Conservation (phyloP, 139 green algal species). For the Coccomyxa sp. region DNA sequence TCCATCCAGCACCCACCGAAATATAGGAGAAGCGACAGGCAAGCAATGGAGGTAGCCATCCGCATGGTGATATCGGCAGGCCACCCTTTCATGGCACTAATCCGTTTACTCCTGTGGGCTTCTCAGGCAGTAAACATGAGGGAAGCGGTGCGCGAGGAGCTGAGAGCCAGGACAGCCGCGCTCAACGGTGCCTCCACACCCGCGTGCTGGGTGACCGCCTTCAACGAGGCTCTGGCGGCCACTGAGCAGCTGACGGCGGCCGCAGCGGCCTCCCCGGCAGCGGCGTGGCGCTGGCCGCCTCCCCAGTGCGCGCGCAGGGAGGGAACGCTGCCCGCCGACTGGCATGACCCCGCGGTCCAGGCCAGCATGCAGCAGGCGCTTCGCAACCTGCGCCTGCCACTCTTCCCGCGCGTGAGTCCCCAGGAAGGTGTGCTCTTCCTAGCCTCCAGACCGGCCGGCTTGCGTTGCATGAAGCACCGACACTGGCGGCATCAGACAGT, state of each 20-base stretch:
- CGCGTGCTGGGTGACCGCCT: background rate
- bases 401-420: no score
- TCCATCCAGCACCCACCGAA: background rate
- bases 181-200: background rate
- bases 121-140: background rate
- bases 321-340: no score
- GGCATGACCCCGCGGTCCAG: no score
- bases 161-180: background rate
- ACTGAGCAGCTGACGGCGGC: background rate
- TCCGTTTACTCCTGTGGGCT: no score
- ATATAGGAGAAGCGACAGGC: background rate
- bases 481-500: no score
- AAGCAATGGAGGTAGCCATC: background rate
- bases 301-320: slow-evolving; percentile 4
- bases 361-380: no score
- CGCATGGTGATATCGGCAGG: background rate
- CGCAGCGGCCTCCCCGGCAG: background rate
- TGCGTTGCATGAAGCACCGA: no score
- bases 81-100: background rate
- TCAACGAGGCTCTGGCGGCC: background rate
- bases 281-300: slow-evolving; percentile 25
- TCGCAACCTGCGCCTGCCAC: no score
- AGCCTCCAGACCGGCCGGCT: no score
- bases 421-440: no score
- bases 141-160: background rate